A percentile compares a stretch with the other conserved stretches of the same genome.
These are phyloP conservation scores for Rhynchosporium secalis DNA, from an alignment of 2,329 filamentous ascomycete genomes.

Conservation along the genomic window DNA sequence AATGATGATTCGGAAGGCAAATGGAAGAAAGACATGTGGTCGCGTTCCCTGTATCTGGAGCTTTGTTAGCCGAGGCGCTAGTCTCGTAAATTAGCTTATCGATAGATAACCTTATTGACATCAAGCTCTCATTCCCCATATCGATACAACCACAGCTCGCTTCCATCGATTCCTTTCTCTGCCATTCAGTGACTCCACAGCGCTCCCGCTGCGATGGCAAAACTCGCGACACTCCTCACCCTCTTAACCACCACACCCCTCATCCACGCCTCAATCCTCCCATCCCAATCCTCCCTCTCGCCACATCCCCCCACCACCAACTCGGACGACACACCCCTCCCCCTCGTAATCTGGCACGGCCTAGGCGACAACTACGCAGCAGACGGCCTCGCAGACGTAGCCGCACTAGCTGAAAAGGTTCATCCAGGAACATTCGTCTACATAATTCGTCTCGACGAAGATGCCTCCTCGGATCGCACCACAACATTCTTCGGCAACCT, in stretches of 20 bases:
- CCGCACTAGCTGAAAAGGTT: constrained; percentile 66
- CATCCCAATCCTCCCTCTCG: constrained; percentile 3
- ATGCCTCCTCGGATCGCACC: constrained; percentile 68
- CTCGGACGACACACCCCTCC: constrained; percentile 66
- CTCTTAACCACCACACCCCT: constrained; percentile 5
- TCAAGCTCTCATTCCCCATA: background rate
- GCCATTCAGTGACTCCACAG: background rate
- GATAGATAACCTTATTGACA: background rate
- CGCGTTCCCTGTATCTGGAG: background rate
- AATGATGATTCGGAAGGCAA: too few species aligned
- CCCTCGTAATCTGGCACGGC: constrained; percentile 93
- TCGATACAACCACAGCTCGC: constrained; percentile 8
- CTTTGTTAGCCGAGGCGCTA: constrained; percentile 5
- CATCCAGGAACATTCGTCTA: constrained; percentile 86
- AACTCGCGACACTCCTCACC: constrained; percentile 9
- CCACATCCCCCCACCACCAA: constrained; percentile 2
- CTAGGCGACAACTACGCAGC: constrained; percentile 72
- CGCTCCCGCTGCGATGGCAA: constrained; percentile 15
- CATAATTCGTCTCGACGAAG: constrained; percentile 66
- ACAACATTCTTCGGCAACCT: constrained; percentile 92
- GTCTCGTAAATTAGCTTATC: background rate
- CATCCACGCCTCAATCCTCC: constrained; percentile 13
- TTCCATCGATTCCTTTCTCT: background rate
- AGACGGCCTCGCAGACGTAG: constrained; percentile 72
- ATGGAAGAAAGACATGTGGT: background rate